Evolutionary conservation across 2,329 filamentous ascomycete genomes (phyloP).

Genomic region (Botryotinia convoluta): DNA sequence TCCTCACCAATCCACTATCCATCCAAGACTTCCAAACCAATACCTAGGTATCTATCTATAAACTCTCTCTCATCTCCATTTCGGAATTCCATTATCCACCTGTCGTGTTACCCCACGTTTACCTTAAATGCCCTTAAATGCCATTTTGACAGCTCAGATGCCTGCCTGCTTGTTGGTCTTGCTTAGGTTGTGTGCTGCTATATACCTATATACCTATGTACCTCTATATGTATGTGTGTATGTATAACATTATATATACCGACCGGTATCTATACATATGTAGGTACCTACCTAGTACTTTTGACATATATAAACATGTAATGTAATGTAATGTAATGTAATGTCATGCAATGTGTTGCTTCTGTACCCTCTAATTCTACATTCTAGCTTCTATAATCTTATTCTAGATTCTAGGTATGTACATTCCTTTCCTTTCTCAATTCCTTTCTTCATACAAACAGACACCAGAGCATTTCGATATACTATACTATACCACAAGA

Average conservation of each 20-base stretch:
- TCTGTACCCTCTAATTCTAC: not conserved
- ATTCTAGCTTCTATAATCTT: no score
- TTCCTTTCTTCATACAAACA: not conserved
- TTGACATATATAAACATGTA: not conserved
- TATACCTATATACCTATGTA: not conserved
- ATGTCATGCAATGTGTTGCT: not conserved
- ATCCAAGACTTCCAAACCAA: not conserved
- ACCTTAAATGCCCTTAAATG: not conserved
- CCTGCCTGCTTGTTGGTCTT: not conserved
- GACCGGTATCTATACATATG: not conserved
- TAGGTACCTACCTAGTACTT: not conserved
- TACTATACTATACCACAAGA: not conserved
- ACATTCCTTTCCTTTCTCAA: not conserved
- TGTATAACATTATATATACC: not conserved
- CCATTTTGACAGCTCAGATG: not conserved
- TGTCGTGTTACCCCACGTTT: not conserved
- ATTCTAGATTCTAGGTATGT: not conserved
- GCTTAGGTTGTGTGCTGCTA: not conserved
- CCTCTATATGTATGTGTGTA: accelerated
- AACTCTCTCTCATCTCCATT: not conserved
- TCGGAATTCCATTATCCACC: not conserved
- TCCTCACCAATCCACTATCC: not conserved
- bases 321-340: not conserved
- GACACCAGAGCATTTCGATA: not conserved
- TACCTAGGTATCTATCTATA: not conserved